Evolutionary conservation across 2,329 filamentous ascomycete genomes (phyloP).

Genomic region (Talaromyces sp.): DNA sequence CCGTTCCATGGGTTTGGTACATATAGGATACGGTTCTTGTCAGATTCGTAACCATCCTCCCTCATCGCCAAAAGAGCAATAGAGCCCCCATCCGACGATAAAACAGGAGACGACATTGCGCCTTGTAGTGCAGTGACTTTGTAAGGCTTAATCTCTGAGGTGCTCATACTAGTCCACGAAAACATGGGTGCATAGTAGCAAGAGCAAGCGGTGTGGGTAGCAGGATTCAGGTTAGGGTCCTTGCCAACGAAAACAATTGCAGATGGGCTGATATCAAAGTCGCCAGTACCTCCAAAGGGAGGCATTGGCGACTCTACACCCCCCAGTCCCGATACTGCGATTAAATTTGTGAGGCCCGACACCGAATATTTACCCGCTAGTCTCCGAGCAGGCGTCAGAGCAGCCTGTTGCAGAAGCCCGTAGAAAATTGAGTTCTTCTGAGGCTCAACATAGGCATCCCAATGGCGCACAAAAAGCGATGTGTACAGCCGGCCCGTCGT

Average conservation of each 20-base stretch:
- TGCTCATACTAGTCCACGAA: conserved; percentile 42
- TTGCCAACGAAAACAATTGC: conserved; percentile 52
- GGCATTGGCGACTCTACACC: conserved; percentile 52
- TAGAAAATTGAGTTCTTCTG: conserved; percentile 55
- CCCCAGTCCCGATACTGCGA: conserved; percentile 41
- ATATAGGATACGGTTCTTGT: conserved; percentile 50
- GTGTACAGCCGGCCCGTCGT: conserved; percentile 54
- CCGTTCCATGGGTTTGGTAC: conserved; percentile 47
- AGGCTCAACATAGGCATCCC: conserved; percentile 55
- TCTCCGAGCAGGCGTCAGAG: conserved; percentile 40
- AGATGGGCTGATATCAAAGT: conserved; percentile 50
- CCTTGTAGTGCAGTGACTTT: conserved; percentile 42
- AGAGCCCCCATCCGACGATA: conserved; percentile 48
- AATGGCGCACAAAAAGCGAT: conserved; percentile 56
- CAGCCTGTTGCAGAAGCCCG: conserved; percentile 48
- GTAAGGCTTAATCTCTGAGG: conserved; percentile 35
- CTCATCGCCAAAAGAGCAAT: conserved; percentile 49
- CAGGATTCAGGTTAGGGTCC: conserved; percentile 48
- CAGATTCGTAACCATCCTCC: conserved; percentile 51
- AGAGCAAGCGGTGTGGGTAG: conserved; percentile 50
- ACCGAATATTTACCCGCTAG: conserved; percentile 43
- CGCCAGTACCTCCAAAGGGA: conserved; percentile 49
- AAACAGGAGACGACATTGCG: conserved; percentile 49
- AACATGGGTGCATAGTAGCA: conserved; percentile 50
- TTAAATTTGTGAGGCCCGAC: conserved; percentile 48